These are phyloP conservation scores for Umbelopsis vinacea DNA, from an alignment of 192 early-diverging fungal genomes.

Conservation along the genomic window DNA sequence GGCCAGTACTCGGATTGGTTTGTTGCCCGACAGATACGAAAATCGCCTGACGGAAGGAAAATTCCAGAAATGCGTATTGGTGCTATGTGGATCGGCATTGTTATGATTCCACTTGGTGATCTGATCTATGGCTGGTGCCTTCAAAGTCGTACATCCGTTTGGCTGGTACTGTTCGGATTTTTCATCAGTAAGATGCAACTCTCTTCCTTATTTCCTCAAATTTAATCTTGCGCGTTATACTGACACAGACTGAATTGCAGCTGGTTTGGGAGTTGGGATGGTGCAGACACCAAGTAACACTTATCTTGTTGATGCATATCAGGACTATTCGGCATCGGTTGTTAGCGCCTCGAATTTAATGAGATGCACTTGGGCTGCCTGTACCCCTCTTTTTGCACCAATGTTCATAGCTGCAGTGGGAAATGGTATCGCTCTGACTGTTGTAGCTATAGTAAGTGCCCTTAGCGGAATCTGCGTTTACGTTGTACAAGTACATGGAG, in stretches of 20 bases:
- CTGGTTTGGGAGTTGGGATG: conserved; percentile 41
- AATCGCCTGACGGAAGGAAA: background rate
- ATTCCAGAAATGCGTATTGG: conserved; percentile 31
- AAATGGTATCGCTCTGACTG: conserved; percentile 38
- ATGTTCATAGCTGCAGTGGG: conserved; percentile 22
- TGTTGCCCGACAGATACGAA: background rate
- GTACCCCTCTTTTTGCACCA: conserved; percentile 38
- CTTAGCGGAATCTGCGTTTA: conserved; percentile 30
- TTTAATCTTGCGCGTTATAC: background rate
- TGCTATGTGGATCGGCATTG: conserved; percentile 40
- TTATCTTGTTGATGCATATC: conserved; percentile 40
- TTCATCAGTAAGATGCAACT: conserved; percentile 31
- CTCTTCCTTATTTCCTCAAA: background rate
- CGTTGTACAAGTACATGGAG: conserved; percentile 22
- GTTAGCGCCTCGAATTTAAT: conserved; percentile 39
- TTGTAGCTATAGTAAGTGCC: conserved; percentile 17
- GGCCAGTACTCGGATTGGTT: conserved; percentile 30
- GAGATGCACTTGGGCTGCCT: conserved; percentile 35
- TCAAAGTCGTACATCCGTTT: conserved; percentile 20
- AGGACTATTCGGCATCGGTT: conserved; percentile 28
- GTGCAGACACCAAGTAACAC: conserved; percentile 43
- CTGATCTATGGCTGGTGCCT: conserved; percentile 42
- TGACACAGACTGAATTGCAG: background rate
- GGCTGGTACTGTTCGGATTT: conserved; percentile 27
- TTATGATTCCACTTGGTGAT: conserved; percentile 27